A percentile compares a stretch with the other conserved stretches of the same genome.
Conservation (phyloP, 345 rosid genomes). For the Erucastrum elatum region DNA sequence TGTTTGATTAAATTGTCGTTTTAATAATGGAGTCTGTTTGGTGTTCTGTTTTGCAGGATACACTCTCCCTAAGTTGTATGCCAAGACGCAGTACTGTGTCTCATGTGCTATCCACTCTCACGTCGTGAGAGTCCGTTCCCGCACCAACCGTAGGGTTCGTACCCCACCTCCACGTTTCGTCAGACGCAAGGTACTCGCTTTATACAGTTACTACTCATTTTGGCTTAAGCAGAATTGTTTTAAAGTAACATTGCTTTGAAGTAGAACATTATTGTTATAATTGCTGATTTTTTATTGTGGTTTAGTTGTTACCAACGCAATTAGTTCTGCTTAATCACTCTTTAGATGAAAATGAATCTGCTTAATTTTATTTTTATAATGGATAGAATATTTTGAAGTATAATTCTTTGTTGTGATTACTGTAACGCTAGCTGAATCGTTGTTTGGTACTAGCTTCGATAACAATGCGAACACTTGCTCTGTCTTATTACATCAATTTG, state of each 20-base stretch:
- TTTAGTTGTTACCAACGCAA: neutral
- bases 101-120: constrained; percentile 95
- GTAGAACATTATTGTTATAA: neutral
- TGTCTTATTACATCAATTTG: neutral
- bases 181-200: constrained; percentile 64
- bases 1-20: neutral
- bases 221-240: too few species aligned
- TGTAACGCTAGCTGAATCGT: neutral
- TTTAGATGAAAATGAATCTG: neutral
- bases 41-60: constrained; percentile 43
- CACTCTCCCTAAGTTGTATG: constrained; percentile 71
- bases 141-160: constrained; percentile 69
- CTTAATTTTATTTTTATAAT: neutral
- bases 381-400: neutral
- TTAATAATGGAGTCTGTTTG: neutral
- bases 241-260: too few species aligned
- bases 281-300: neutral
- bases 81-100: constrained; percentile 84
- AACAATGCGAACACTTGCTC: neutral
- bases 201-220: neutral
- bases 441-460: neutral
- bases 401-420: neutral
- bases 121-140: constrained; percentile 87
- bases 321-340: neutral
- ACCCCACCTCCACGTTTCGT: constrained; percentile 83